Conservation (phyloP, 2,329 filamentous ascomycete species). For the Arthrinium puccinioides region DNA sequence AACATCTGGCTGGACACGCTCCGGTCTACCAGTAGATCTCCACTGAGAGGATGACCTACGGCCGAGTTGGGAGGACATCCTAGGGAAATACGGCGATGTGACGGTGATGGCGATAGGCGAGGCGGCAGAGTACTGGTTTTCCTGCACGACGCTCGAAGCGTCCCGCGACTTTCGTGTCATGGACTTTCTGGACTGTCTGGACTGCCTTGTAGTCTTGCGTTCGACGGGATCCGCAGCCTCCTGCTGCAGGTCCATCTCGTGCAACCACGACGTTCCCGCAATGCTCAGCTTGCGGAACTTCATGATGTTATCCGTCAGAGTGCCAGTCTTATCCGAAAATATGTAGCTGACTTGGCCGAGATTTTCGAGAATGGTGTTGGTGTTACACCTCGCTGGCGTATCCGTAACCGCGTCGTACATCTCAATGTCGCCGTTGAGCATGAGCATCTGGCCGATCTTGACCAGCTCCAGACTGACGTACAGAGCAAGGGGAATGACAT, state of each 20-base stretch:
- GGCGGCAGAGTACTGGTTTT: conserved; percentile 11
- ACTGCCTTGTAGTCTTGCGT: not conserved
- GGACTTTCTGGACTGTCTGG: not conserved
- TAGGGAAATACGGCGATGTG: conserved; percentile 12
- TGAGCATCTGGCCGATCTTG: conserved; percentile 70
- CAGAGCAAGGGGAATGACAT: conserved; percentile 82
- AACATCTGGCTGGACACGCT: conserved; percentile 44
- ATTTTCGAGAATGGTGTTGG: conserved; percentile 92
- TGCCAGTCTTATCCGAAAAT: conserved; percentile 93
- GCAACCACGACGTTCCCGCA: conserved; percentile 82
- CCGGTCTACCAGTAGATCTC: conserved; percentile 22
- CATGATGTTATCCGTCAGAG: conserved; percentile 91
- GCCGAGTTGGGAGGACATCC: conserved; percentile 8
- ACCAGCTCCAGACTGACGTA: conserved; percentile 88
- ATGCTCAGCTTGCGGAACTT: conserved; percentile 89
- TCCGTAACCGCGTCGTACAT: conserved; percentile 86
- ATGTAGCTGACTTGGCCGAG: conserved; percentile 84
- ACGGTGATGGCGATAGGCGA: conserved; percentile 13
- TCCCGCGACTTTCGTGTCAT: conserved; percentile 5
- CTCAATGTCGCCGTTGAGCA: conserved; percentile 72
- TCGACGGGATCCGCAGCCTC: conserved; percentile 1
- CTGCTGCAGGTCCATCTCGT: conserved; percentile 59
- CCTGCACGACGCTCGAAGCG: conserved; percentile 5
- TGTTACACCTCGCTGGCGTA: conserved; percentile 83
- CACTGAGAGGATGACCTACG: conserved; percentile 24